A percentile compares a stretch with the other conserved stretches of the same genome.
phyloP scores from a whole-genome alignment of 139 green algal genomes.

The Haematococcus sp. region DNA sequence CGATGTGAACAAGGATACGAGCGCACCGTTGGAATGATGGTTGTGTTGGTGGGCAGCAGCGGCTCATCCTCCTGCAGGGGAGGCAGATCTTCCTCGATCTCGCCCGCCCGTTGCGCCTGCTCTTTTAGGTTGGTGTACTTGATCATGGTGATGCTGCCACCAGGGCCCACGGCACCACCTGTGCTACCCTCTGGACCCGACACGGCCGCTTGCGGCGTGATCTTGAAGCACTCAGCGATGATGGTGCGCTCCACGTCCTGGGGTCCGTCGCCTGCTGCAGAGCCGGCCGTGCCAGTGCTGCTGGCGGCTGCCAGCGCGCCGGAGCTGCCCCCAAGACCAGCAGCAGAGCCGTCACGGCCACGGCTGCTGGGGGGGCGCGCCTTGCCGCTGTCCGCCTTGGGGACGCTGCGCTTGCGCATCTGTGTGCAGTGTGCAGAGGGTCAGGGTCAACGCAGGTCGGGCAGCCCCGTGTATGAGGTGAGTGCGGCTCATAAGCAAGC shows the following conservation, averaged over 20 bases:
- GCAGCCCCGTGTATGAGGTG: not conserved
- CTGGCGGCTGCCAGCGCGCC: not conserved
- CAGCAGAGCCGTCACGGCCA: too few relatives aligned
- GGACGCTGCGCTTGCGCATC: too few relatives aligned
- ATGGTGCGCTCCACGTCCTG: not conserved
- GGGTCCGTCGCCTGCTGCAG: not conserved
- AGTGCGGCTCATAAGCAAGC: too few relatives aligned
- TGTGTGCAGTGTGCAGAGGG: not conserved
- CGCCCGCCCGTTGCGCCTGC: constrained; percentile 7
- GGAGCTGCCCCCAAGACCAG: not conserved
- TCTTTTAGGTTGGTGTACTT: constrained; percentile 44
- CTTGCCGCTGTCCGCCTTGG: too few relatives aligned
- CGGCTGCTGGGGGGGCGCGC: too few relatives aligned
- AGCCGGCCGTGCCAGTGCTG: not conserved
- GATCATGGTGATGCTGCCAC: constrained; percentile 34
- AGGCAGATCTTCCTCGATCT: constrained; percentile 15
- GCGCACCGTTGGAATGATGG: constrained; percentile 25
- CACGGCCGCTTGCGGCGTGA: constrained; percentile 23
- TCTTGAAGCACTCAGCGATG: constrained; percentile 42
- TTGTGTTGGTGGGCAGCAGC: constrained; percentile 15
- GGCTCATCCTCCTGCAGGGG: constrained; percentile 15
- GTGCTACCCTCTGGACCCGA: constrained; percentile 6
- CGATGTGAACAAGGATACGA: too few relatives aligned
- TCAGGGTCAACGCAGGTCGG: not conserved
- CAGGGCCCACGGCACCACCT: not conserved